Percentiles rank a stretch among this genome's conserved stretches.
These are phyloP conservation scores for Dactylonectria macrodidyma DNA, from an alignment of 2,329 filamentous ascomycete species.

Conservation along the genomic window DNA sequence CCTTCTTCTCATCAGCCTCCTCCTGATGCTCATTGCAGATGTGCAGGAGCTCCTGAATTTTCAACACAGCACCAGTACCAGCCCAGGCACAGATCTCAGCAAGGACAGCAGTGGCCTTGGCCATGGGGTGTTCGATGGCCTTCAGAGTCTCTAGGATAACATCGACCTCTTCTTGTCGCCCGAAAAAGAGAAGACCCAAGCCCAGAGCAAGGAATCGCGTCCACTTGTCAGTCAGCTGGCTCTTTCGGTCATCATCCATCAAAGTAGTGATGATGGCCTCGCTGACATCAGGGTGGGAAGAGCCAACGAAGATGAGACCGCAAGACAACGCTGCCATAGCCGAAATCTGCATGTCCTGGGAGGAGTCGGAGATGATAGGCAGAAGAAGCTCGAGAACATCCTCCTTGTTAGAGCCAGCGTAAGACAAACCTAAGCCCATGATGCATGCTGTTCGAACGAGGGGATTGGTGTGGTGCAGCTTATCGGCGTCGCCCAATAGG, in stretches of 20 bases:
- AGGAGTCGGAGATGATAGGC: slow-evolving; percentile 88
- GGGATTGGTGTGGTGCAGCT: slow-evolving; percentile 83
- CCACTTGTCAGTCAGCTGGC: slow-evolving; percentile 97
- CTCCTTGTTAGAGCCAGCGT: slow-evolving; percentile 94
- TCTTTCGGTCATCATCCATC: slow-evolving; percentile 92
- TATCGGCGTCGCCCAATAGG: slow-evolving; percentile 84
- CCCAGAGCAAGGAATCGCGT: slow-evolving; percentile 96
- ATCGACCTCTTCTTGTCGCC: slow-evolving; percentile 98
- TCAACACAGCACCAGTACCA: slow-evolving; percentile 95
- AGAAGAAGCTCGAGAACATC: slow-evolving; percentile 88
- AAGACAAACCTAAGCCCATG: slow-evolving; percentile 95
- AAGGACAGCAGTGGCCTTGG: slow-evolving; percentile 93
- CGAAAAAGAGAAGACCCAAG: slow-evolving; percentile 94
- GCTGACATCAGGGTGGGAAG: slow-evolving; percentile 90
- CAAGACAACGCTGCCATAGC: slow-evolving; percentile 95
- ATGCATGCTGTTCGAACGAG: slow-evolving; percentile 87
- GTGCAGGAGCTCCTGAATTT: slow-evolving; percentile 96
- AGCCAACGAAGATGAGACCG: slow-evolving; percentile 93
- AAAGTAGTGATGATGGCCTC: slow-evolving; percentile 93
- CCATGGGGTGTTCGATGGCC: slow-evolving; percentile 96
- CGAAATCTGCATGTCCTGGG: slow-evolving; percentile 92
- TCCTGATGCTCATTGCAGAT: slow-evolving; percentile 99
- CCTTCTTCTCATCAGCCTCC: slow-evolving; percentile 94
- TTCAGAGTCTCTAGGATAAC: slow-evolving; percentile 97
- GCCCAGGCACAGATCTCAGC: slow-evolving; percentile 99